Conservation (phyloP, 192 early-diverging fungal genomes). For the Fimicolochytrium jonesii region DNA sequence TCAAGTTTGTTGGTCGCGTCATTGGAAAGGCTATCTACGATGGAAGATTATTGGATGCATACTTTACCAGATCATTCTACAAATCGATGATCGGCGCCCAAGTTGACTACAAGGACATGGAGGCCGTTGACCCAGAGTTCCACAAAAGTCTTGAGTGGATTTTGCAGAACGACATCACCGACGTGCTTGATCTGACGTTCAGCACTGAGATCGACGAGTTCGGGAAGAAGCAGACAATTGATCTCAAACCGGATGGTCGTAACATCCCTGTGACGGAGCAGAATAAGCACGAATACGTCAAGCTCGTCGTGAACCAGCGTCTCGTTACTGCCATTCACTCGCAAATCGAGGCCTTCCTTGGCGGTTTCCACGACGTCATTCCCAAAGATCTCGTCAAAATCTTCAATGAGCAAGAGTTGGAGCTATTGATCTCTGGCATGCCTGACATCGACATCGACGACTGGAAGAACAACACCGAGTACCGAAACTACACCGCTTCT, state of each 20-base stretch:
- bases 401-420: slow-evolving; percentile 98
- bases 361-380: slow-evolving; percentile 95
- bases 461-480: slow-evolving; percentile 98
- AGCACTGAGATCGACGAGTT: slow-evolving; percentile 92
- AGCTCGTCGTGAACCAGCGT: slow-evolving; percentile 86
- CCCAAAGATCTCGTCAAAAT: slow-evolving; percentile 88
- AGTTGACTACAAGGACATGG: slow-evolving; percentile 97
- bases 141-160: slow-evolving; percentile 98
- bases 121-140: slow-evolving; percentile 95
- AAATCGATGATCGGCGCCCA: slow-evolving; percentile 89
- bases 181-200: slow-evolving; percentile 92
- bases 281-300: slow-evolving; percentile 97
- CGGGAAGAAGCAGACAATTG: slow-evolving; percentile 78
- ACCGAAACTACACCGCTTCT: slow-evolving; percentile 80
- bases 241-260: slow-evolving; percentile 82
- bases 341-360: slow-evolving; percentile 90
- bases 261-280: slow-evolving; percentile 89
- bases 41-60: slow-evolving; percentile 87
- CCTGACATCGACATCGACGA: slow-evolving; percentile 99
- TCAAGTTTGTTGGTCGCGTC: slow-evolving; percentile 97
- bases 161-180: slow-evolving; percentile 92
- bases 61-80: slow-evolving; percentile 99
- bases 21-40: slow-evolving; percentile 99
- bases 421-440: slow-evolving; percentile 95
- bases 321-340: slow-evolving; percentile 88